Evolutionary conservation across 2,329 filamentous ascomycete species (phyloP).

Genomic region (Sporothrix curviconia): DNA sequence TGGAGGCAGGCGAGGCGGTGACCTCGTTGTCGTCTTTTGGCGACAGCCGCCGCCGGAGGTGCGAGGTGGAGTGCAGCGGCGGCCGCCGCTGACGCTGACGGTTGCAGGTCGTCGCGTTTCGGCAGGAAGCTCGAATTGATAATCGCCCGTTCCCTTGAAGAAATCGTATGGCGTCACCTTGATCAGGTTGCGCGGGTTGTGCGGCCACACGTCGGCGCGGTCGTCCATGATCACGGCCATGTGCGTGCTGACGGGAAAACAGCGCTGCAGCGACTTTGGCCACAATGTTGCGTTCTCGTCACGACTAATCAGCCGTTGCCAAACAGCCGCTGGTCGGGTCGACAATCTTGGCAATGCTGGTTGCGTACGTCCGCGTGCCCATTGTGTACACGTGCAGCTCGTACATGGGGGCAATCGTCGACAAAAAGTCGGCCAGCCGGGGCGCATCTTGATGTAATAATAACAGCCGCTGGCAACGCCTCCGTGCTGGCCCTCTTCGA

Average conservation of each 20-base stretch:
- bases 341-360: constrained; percentile 85
- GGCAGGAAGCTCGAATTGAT: constrained; percentile 98
- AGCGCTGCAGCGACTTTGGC: constrained; percentile 80
- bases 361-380: constrained; percentile 94
- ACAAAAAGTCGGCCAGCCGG: constrained; percentile 74
- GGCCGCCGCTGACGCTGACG: neutral
- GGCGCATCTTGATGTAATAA: constrained; percentile 98
- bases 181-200: constrained; percentile 85
- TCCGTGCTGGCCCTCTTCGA: constrained; percentile 76
- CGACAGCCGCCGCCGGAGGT: too few species aligned
- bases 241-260: constrained; percentile 95
- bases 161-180: constrained; percentile 96
- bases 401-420: constrained; percentile 71
- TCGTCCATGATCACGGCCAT: constrained; percentile 99
- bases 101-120: constrained; percentile 56
- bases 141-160: constrained; percentile 93
- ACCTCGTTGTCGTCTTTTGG: constrained; percentile 9
- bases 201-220: constrained; percentile 87
- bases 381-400: constrained; percentile 99
- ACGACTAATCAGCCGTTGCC: constrained; percentile 88
- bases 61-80: too few species aligned
- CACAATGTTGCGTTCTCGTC: constrained; percentile 90
- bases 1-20: neutral
- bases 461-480: constrained; percentile 65
- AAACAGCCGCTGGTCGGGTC: constrained; percentile 83